These are phyloP conservation scores for Aspergillus aculeatinus DNA, from an alignment of 2,329 filamentous ascomycete species.

Conservation along the genomic window DNA sequence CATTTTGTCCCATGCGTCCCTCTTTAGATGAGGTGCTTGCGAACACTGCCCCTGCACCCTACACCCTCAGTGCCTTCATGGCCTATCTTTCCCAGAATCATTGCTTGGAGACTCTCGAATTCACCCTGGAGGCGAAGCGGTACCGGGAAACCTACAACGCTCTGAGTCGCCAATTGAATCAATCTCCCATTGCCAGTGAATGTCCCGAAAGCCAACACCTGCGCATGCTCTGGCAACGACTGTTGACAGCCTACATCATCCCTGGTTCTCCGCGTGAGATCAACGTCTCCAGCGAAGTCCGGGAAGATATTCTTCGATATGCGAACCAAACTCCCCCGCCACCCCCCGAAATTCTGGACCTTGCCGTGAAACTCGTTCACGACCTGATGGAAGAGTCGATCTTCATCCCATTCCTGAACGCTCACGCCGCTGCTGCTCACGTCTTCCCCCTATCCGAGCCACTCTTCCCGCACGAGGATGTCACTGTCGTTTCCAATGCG, in stretches of 20 bases:
- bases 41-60: slow-evolving; percentile 81
- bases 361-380: slow-evolving; percentile 83
- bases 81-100: slow-evolving; percentile 96
- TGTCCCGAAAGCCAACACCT: slow-evolving; percentile 66
- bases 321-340: slow-evolving; percentile 61
- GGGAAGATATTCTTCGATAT: slow-evolving; percentile 72
- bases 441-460: slow-evolving; percentile 48
- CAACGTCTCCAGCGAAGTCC: slow-evolving; percentile 82
- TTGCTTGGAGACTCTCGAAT: slow-evolving; percentile 93
- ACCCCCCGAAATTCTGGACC: slow-evolving; percentile 73
- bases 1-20: slow-evolving; percentile 56
- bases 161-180: slow-evolving; percentile 52
- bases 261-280: slow-evolving; percentile 84
- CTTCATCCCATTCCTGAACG: slow-evolving; percentile 85
- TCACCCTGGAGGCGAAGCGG: slow-evolving; percentile 88
- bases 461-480: slow-evolving; percentile 39
- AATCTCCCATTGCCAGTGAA: slow-evolving; percentile 50
- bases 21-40: slow-evolving; percentile 83
- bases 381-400: slow-evolving; percentile 98
- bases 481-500: slow-evolving; percentile 31
- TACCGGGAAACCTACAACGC: slow-evolving; percentile 70
- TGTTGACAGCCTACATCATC: slow-evolving; percentile 86
- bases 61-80: slow-evolving; percentile 90
- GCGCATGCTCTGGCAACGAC: slow-evolving; percentile 77
- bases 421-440: slow-evolving; percentile 50